Evolutionary conservation across 2,329 filamentous ascomycete species (phyloP).

Genomic region (Penicillium sp.): DNA sequence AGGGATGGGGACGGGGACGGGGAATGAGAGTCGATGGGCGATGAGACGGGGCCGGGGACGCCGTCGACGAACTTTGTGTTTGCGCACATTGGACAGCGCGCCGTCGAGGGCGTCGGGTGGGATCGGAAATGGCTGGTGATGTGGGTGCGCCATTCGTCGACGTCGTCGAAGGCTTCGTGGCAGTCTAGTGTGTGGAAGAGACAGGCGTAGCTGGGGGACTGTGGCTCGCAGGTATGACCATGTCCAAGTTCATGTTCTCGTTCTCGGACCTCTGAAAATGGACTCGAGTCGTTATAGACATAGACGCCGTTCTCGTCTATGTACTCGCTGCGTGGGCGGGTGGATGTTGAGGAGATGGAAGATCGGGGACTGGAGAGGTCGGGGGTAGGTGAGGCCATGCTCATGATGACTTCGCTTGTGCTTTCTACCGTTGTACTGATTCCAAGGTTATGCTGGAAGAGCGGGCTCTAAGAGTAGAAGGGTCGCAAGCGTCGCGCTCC

Average conservation of each 20-base stretch:
- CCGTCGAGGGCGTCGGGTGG: slow-evolving; percentile 40
- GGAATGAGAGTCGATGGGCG: not conserved
- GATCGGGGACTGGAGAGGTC: slow-evolving; percentile 34
- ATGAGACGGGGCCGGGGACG: slow-evolving; percentile 16
- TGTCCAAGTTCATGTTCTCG: not conserved
- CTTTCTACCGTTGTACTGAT: slow-evolving; percentile 9
- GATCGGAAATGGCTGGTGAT: slow-evolving; percentile 48
- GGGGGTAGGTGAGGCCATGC: slow-evolving; percentile 22
- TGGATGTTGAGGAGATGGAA: slow-evolving; percentile 34
- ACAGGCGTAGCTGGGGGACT: slow-evolving; percentile 33
- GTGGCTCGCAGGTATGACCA: not conserved
- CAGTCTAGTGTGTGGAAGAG: slow-evolving; percentile 50
- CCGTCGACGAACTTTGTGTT: slow-evolving; percentile 21
- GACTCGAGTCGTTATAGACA: slow-evolving; percentile 28
- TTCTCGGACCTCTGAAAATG: not conserved
- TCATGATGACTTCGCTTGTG: slow-evolving; percentile 11
- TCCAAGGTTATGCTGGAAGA: not conserved
- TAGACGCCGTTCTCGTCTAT: slow-evolving; percentile 17
- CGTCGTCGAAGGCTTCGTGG: slow-evolving; percentile 40
- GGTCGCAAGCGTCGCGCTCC: slow-evolving; percentile 14
- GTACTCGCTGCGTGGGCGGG: slow-evolving; percentile 25
- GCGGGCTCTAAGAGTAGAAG: not conserved
- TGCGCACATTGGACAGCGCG: slow-evolving; percentile 48
- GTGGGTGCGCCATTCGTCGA: slow-evolving; percentile 45
- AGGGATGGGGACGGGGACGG: not conserved